Conservation (phyloP, 805 yeast species). For the Saccharomyces eubayanus region DNA sequence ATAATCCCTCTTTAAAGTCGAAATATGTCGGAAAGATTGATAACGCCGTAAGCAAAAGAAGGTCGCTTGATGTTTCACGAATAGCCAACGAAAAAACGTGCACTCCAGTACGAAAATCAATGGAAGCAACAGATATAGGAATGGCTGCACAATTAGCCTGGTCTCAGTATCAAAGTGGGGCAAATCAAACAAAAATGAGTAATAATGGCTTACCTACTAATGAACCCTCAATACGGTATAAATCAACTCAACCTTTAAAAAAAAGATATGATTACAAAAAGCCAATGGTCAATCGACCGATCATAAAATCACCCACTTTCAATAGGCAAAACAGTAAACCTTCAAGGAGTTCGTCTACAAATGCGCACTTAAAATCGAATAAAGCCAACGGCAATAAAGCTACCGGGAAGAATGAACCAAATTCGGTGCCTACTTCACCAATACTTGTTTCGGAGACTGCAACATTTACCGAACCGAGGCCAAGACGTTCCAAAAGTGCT, state of each 20-base stretch:
- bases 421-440: neutral
- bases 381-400: neutral
- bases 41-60: constrained; percentile 3
- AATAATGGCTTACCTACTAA: neutral
- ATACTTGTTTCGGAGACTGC: neutral
- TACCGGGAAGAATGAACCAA: neutral
- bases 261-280: constrained; percentile 15
- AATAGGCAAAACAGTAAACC: neutral
- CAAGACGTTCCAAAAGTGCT: neutral
- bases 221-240: neutral
- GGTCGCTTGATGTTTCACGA: constrained; percentile 4
- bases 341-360: neutral
- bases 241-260: constrained; percentile 3
- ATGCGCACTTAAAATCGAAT: neutral
- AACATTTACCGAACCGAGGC: neutral
- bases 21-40: neutral
- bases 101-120: constrained; percentile 5
- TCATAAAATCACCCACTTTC: constrained; percentile 10
- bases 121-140: constrained; percentile 11
- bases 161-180: constrained; percentile 5
- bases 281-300: constrained; percentile 16
- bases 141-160: constrained; percentile 21
- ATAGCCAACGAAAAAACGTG: neutral
- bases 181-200: neutral
- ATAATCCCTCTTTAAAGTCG: neutral